Percentiles rank a stretch among this genome's conserved stretches.
phyloP scores from a whole-genome alignment of 2,329 filamentous ascomycete genomes.

The Microdochium nivale region DNA sequence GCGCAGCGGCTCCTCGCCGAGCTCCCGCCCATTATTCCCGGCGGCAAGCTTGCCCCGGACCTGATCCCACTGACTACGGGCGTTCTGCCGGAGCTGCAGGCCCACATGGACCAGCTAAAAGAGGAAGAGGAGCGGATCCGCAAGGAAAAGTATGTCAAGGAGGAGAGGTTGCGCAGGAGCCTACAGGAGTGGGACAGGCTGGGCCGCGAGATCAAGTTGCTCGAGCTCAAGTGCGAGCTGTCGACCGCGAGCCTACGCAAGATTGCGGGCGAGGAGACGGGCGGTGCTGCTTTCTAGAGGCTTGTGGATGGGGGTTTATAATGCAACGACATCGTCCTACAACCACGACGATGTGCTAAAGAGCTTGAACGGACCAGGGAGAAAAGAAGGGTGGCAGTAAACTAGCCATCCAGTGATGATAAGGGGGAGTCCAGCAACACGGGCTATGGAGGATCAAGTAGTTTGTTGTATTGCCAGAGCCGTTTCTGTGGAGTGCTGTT shows the following conservation, averaged over 20 bases:
- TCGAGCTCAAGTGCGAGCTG: constrained; percentile 46
- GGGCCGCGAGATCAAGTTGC: constrained; percentile 43
- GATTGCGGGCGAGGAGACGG: constrained; percentile 45
- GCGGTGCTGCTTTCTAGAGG: constrained; percentile 44
- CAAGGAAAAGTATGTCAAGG: constrained; percentile 41
- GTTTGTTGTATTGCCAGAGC: too few relatives aligned
- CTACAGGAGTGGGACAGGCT: constrained; percentile 45
- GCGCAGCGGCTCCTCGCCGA: constrained; percentile 43
- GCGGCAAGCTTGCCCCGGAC: constrained; percentile 43
- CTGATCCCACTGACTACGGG: constrained; percentile 34
- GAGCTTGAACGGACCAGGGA: too few relatives aligned
- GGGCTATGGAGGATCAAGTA: too few relatives aligned
- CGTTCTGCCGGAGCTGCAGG: constrained; percentile 43
- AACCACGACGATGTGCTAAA: too few relatives aligned
- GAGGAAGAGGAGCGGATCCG: constrained; percentile 51
- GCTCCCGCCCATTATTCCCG: constrained; percentile 42
- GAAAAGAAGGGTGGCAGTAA: too few relatives aligned
- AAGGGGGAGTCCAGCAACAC: too few relatives aligned
- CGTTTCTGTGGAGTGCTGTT: too few relatives aligned
- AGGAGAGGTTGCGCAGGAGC: constrained; percentile 45
- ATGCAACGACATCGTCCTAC: too few relatives aligned
- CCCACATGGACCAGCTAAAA: constrained; percentile 42
- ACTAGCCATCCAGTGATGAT: too few relatives aligned
- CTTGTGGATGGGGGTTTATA: too few relatives aligned
- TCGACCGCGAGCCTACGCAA: constrained; percentile 49